Evolutionary conservation across 1,139 yeast species (phyloP).

Genomic region (Candida glucosophila): DNA sequence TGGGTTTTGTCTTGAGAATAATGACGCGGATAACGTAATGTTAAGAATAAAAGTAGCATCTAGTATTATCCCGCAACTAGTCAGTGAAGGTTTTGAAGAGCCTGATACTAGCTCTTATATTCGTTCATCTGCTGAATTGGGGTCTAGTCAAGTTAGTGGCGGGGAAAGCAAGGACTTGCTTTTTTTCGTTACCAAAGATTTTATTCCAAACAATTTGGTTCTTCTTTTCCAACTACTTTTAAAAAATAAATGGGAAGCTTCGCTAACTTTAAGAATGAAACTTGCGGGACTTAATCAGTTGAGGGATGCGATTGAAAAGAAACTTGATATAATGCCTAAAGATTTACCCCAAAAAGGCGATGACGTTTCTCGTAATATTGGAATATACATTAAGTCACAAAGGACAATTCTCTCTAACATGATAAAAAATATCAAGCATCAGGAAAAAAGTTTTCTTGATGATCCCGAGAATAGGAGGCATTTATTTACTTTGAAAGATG

Average conservation of each 20-base stretch:
- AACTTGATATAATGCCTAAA: slow-evolving; percentile 6
- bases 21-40: slow-evolving; percentile 56
- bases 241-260: slow-evolving; percentile 32
- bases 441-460: slow-evolving; percentile 43
- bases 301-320: slow-evolving; percentile 42
- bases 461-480: slow-evolving; percentile 29
- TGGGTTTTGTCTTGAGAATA: slow-evolving; percentile 63
- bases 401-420: slow-evolving; percentile 35
- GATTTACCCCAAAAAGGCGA: slow-evolving; percentile 5
- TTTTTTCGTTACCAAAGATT: slow-evolving; percentile 28
- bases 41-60: slow-evolving; percentile 43
- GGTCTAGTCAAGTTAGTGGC: slow-evolving; percentile 3
- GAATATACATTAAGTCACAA: slow-evolving; percentile 36
- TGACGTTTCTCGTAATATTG: slow-evolving; percentile 17
- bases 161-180: too few species aligned
- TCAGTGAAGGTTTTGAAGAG: slow-evolving; percentile 31
- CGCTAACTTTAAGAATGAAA: slow-evolving; percentile 40
- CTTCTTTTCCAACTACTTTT: slow-evolving; percentile 45
- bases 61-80: slow-evolving; percentile 23
- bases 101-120: slow-evolving; percentile 44
- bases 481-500: slow-evolving; percentile 44
- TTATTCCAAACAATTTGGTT: slow-evolving; percentile 40
- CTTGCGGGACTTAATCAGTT: slow-evolving; percentile 55
- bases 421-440: slow-evolving; percentile 37
- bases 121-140: slow-evolving; percentile 17